These are phyloP conservation scores for Aspergillus pseudoterreus DNA, from an alignment of 2,329 filamentous ascomycete species.

Conservation along the genomic window DNA sequence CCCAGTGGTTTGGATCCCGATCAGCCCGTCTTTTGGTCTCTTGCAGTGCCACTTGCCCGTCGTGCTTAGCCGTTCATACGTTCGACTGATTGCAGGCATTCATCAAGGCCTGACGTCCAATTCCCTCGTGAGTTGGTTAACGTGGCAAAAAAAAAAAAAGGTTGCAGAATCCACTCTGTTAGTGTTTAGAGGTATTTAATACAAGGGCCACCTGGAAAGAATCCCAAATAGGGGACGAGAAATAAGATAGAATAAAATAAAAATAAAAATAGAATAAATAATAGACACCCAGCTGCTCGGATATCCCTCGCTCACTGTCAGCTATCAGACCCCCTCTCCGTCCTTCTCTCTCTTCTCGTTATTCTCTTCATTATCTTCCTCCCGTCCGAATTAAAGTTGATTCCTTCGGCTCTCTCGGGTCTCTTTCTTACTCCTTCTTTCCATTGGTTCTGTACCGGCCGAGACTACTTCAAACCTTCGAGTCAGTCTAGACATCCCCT, in stretches of 20 bases:
- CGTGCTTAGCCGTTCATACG: slow-evolving; percentile 11
- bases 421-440: not conserved
- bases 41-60: slow-evolving; percentile 16
- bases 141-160: slow-evolving; percentile 23
- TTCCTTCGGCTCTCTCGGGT: not conserved
- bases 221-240: not conserved
- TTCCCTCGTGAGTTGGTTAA: slow-evolving; percentile 26
- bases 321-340: too few species aligned
- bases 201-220: not conserved
- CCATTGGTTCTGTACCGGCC: too few species aligned
- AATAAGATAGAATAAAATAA: not conserved
- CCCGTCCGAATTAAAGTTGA: not conserved
- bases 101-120: slow-evolving; percentile 3
- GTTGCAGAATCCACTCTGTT: slow-evolving; percentile 10
- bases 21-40: slow-evolving; percentile 8
- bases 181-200: slow-evolving; percentile 1
- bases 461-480: too few species aligned
- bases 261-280: not conserved
- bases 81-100: slow-evolving; percentile 4
- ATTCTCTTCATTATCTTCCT: not conserved
- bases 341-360: not conserved
- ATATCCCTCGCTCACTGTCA: too few species aligned
- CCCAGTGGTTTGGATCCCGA: slow-evolving; percentile 21
- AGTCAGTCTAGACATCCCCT: too few species aligned
- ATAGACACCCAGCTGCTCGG: not conserved